Conservation (phyloP, 768 basidiomycete genomes). For the Stropharia rugosoannulata region DNA sequence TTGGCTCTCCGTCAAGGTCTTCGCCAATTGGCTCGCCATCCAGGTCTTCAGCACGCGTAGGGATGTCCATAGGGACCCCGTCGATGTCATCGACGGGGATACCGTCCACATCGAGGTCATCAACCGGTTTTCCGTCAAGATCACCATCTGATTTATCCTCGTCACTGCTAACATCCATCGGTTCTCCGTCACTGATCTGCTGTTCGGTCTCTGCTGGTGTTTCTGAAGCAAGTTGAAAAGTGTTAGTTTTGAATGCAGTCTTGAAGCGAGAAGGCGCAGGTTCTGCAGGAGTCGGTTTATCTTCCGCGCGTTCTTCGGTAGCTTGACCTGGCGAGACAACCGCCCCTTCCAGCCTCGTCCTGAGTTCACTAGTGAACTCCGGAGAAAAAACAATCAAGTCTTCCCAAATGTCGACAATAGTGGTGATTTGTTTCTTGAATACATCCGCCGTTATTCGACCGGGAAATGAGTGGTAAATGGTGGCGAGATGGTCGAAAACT, state of each 20-base stretch:
- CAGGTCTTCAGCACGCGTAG: conserved; percentile 37
- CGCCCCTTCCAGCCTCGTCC: conserved; percentile 71
- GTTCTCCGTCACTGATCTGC: conserved; percentile 34
- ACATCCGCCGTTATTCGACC: conserved; percentile 95
- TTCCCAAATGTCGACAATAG: conserved; percentile 95
- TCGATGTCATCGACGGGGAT: conserved; percentile 29
- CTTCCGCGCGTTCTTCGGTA: conserved; percentile 23
- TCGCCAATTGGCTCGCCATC: conserved; percentile 43
- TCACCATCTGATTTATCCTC: conserved; percentile 41
- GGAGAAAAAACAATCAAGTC: conserved; percentile 97
- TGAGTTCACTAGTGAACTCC: conserved; percentile 75
- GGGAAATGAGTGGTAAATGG: conserved; percentile 93
- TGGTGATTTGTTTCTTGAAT: conserved; percentile 90
- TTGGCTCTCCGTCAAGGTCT: conserved; percentile 45
- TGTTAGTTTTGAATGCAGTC: conserved; percentile 75
- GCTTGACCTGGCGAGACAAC: conserved; percentile 26
- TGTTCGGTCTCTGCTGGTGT: conserved; percentile 21
- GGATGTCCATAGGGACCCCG: conserved; percentile 41
- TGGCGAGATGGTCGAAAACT: conserved; percentile 94
- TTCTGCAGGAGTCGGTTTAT: conserved; percentile 12
- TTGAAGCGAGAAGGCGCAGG: conserved; percentile 67
- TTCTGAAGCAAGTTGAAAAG: conserved; percentile 70
- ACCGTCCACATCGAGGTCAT: conserved; percentile 29
- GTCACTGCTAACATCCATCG: conserved; percentile 34
- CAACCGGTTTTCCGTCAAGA: conserved; percentile 49